Percentiles rank a stretch among this genome's conserved stretches.
Conservation (phyloP, 2,329 filamentous ascomycete genomes). For the Talaromyces atroroseus region DNA sequence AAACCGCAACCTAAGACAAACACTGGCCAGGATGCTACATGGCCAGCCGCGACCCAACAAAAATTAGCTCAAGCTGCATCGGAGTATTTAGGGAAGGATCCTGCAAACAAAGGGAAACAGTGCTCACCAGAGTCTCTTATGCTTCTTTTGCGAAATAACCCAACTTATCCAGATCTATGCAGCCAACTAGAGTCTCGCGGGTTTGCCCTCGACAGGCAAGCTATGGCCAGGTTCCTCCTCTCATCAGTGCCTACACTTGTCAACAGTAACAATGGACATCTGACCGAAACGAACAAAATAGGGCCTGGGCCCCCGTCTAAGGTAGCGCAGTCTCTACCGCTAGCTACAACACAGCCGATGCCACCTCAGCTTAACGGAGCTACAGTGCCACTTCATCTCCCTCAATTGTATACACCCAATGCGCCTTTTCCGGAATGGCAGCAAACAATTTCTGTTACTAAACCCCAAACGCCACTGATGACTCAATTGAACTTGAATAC, state of each 20-base stretch:
- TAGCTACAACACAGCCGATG: not conserved
- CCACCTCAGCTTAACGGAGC: not conserved
- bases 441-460: not conserved
- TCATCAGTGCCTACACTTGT: conserved; percentile 24
- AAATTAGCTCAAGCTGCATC: conserved; percentile 47
- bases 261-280: conserved; percentile 9
- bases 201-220: conserved; percentile 46
- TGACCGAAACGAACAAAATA: not conserved
- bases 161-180: conserved; percentile 53
- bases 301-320: not conserved
- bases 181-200: conserved; percentile 47
- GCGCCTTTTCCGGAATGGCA: not conserved
- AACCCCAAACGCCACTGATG: not conserved
- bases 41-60: conserved; percentile 46
- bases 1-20: not conserved
- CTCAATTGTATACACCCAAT: not conserved
- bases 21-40: conserved; percentile 34
- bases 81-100: conserved; percentile 39
- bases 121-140: conserved; percentile 39
- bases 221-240: conserved; percentile 48
- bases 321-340: not conserved
- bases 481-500: not conserved
- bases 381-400: not conserved
- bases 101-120: conserved; percentile 37
- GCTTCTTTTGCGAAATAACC: conserved; percentile 47